phyloP scores from a whole-genome alignment of 768 basidiomycete genomes.

The Pluteus cervinus region DNA sequence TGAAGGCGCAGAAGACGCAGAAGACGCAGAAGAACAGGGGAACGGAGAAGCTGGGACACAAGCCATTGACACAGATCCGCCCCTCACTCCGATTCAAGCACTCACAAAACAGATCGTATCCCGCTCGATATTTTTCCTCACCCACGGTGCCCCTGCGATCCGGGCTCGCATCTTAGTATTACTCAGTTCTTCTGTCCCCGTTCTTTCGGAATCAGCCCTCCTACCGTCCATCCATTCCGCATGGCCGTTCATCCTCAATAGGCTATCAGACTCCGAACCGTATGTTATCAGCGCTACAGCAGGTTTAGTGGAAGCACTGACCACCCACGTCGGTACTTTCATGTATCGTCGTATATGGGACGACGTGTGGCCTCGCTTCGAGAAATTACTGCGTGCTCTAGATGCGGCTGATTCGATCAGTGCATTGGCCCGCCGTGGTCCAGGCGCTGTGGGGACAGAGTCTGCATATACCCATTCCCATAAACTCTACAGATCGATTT shows the following conservation, averaged over 20 bases:
- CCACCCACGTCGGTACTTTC: constrained; percentile 69
- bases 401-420: constrained; percentile 58
- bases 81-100: constrained; percentile 64
- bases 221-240: constrained; percentile 82
- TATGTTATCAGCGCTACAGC: constrained; percentile 80
- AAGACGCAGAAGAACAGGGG: constrained; percentile 18
- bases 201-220: constrained; percentile 66
- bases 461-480: constrained; percentile 80
- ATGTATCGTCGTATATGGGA: constrained; percentile 86
- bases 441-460: constrained; percentile 49
- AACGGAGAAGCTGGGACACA: no score
- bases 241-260: constrained; percentile 93
- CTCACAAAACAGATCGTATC: constrained; percentile 82
- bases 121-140: constrained; percentile 85
- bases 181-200: constrained; percentile 65
- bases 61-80: constrained; percentile 41
- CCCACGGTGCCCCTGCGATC: constrained; percentile 82
- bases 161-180: constrained; percentile 79
- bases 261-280: constrained; percentile 65
- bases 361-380: constrained; percentile 88
- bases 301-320: constrained; percentile 65
- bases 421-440: constrained; percentile 57
- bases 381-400: constrained; percentile 49
- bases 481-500: constrained; percentile 68
- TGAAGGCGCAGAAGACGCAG: constrained; percentile 6